A percentile compares a stretch with the other conserved stretches of the same genome.
Evolutionary conservation across 805 yeast genomes (phyloP).

Genomic region (Starmerella riodocensis): DNA sequence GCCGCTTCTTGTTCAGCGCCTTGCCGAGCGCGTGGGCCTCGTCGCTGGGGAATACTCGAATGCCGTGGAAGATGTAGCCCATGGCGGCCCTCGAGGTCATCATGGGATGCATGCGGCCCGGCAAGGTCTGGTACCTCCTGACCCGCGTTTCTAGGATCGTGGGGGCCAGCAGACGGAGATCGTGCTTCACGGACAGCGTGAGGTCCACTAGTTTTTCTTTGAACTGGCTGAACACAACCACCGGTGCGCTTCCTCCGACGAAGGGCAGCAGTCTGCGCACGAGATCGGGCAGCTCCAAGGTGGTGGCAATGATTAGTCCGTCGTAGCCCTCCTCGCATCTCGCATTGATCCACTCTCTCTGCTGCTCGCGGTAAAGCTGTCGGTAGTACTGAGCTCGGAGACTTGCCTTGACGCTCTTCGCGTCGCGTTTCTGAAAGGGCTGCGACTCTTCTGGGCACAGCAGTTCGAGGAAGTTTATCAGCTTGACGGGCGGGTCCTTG

Average conservation of each 20-base stretch:
- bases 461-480: constrained; percentile 66
- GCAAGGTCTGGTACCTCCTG: constrained; percentile 79
- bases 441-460: constrained; percentile 60
- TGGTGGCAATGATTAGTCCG: constrained; percentile 59
- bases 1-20: constrained; percentile 10
- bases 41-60: constrained; percentile 61
- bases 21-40: constrained; percentile 54
- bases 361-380: constrained; percentile 41
- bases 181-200: constrained; percentile 52
- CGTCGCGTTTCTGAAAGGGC: constrained; percentile 34
- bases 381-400: constrained; percentile 57
- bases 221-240: constrained; percentile 67
- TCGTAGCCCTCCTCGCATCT: constrained; percentile 51
- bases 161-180: constrained; percentile 67
- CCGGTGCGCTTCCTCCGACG: constrained; percentile 74
- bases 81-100: constrained; percentile 93
- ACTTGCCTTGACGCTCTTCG: constrained; percentile 42
- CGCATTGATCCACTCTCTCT: constrained; percentile 29
- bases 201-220: constrained; percentile 69
- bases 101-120: constrained; percentile 86
- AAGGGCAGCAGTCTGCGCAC: constrained; percentile 49
- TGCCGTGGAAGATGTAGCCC: constrained; percentile 71
- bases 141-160: constrained; percentile 69
- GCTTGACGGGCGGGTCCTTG: constrained; percentile 41
- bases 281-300: constrained; percentile 54